Evolutionary conservation across 441 rosid species (phyloP), one percentile per base, ranked within the genome.

Genomic region (Isatis lusitanica): DNA sequence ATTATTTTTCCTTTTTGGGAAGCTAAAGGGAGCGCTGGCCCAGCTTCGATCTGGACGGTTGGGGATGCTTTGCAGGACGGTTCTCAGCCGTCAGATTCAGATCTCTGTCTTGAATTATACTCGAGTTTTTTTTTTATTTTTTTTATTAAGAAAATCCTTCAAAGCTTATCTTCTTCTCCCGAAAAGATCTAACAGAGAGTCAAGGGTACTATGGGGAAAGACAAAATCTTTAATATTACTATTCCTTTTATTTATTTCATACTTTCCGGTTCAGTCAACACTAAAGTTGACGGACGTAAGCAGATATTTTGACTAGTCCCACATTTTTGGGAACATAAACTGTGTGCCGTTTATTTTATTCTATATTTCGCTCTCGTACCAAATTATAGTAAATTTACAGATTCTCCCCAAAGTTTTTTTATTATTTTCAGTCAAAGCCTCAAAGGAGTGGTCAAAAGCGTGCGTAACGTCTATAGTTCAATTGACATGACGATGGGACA

Each of bases 41-140:
- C 77, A 56, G 70, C 74, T 59, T 33, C 39, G 65, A 83, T 83
- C 82, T 51, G 24, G 66, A 85, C 81, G 81, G 83, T 36, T 67
- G 58, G 80, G 85, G 83, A 53, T 65, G 50, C 71, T 66, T 56
- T 17, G 35, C 9, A 31, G 51, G 35, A 72, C 16, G 35, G 1
- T 56, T 73, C 10, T 68, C 31, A 16, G 59, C 82, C 88, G 78
- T 77, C 67, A 24, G 85, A 83, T 79, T 55, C 16, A 33, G 5
- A 64, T 69, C 57, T 26, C 28, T 51, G 4, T 12, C 17, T 21
- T 21, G 33, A 12, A 36, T 36, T 60, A 60, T 35, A 15, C 40
- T 21, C 24, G 24, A 21, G 24, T 21, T 21, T 21, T 9, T n/a
- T 2, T 24, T 42, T 12, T 1, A 1, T 21, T 21, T 9, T n/a